Percentiles rank a stretch among this genome's conserved stretches.
Conservation (phyloP, 768 basidiomycete genomes). For the Suillus discolor region DNA sequence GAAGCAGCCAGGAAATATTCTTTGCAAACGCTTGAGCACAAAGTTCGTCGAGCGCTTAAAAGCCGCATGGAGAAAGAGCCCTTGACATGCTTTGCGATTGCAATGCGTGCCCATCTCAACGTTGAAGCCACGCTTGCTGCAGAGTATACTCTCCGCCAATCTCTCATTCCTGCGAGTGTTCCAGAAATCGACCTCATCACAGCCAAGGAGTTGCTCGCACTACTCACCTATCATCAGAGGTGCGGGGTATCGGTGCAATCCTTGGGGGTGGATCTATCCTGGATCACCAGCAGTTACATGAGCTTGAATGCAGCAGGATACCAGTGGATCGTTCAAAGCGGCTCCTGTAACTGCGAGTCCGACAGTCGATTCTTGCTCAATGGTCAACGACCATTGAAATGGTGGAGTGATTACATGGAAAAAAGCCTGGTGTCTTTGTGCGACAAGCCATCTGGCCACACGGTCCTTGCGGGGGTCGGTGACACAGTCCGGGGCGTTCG, state of each 20-base stretch:
- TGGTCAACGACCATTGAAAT: background rate
- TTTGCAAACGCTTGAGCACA: slow-evolving; percentile 9
- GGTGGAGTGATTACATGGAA: slow-evolving; percentile 17
- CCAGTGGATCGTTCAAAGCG: slow-evolving; percentile 3
- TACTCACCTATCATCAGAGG: slow-evolving; percentile 16
- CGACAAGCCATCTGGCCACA: slow-evolving; percentile 9
- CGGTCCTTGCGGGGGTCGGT: background rate
- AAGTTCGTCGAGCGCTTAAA: slow-evolving; percentile 19
- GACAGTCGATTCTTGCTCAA: background rate
- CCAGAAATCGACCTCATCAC: slow-evolving; percentile 26
- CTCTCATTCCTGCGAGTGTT: slow-evolving; percentile 20
- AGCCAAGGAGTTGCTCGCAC: slow-evolving; percentile 20
- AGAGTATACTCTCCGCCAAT: slow-evolving; percentile 21
- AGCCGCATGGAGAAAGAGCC: slow-evolving; percentile 20
- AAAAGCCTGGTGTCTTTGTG: background rate
- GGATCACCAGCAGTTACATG: background rate
- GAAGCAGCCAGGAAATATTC: slow-evolving; percentile 10
- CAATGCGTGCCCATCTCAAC: slow-evolving; percentile 23
- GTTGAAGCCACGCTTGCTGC: slow-evolving; percentile 26
- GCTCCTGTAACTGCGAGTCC: slow-evolving; percentile 2
- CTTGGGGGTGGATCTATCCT: slow-evolving; percentile 9
- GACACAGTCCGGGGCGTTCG: background rate
- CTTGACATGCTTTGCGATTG: slow-evolving; percentile 29
- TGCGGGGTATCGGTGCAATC: slow-evolving; percentile 4
- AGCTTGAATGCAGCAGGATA: background rate